Evolutionary conservation across 768 basidiomycete species (phyloP).

Genomic region (Auricularia cornea): DNA sequence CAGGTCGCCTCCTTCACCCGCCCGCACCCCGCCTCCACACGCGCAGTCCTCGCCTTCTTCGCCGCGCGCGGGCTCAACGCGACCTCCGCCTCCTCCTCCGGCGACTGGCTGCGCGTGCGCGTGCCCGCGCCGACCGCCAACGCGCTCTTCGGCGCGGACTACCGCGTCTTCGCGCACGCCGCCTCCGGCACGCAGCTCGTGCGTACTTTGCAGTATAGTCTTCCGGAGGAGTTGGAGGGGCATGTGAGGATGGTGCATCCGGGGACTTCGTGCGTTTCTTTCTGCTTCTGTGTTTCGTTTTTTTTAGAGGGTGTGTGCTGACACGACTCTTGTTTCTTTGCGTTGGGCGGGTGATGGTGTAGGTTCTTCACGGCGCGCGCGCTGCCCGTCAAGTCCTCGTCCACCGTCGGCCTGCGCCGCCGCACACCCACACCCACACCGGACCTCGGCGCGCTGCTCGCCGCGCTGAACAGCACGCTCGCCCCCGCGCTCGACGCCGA

Average conservation of each 20-base stretch:
- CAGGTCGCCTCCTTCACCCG: conserved; percentile 7
- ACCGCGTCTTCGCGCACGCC: conserved; percentile 12
- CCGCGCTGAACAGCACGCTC: background rate
- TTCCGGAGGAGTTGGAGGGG: background rate
- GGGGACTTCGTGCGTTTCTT: background rate
- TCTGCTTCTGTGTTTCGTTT: too few relatives aligned
- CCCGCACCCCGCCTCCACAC: background rate
- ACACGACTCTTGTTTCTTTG: background rate
- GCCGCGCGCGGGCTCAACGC: background rate
- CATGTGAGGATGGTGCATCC: background rate
- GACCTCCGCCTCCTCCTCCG: background rate
- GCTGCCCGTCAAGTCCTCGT: background rate
- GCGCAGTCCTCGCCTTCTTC: background rate
- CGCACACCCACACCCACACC: too few relatives aligned
- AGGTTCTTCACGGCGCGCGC: background rate
- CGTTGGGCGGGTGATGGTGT: background rate
- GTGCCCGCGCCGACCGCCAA: background rate
- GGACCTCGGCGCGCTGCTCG: background rate
- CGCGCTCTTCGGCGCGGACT: conserved; percentile 26
- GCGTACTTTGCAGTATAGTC: background rate
- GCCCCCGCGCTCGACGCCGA: background rate
- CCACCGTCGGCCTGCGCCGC: background rate
- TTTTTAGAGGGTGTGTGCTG: background rate
- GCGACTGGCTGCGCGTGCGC: background rate
- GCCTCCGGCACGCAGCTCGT: background rate